phyloP scores from a whole-genome alignment of 169 alveolate genomes.

The Theileria parva region DNA sequence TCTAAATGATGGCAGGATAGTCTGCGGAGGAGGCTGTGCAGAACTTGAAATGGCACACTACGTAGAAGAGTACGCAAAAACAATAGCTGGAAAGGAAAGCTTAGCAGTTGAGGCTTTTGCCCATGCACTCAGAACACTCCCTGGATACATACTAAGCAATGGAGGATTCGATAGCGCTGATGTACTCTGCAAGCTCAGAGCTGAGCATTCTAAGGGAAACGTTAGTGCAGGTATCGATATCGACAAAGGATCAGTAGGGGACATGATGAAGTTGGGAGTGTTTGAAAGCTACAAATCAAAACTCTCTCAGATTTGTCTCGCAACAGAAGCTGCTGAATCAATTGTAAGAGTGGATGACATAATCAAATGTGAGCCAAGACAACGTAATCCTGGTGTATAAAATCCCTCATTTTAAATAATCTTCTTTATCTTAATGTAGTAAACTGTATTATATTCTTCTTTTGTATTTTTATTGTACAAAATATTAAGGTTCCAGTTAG shows the following conservation, averaged over 20 bases:
- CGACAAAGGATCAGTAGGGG: slow-evolving; percentile 89
- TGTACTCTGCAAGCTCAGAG: slow-evolving; percentile 92
- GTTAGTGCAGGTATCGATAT: slow-evolving; percentile 91
- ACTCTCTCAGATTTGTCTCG: slow-evolving; percentile 94
- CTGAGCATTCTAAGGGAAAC: slow-evolving; percentile 92
- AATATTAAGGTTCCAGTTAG: background rate
- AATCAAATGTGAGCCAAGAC: slow-evolving; percentile 98
- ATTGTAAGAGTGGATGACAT: slow-evolving; percentile 98
- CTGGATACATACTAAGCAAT: slow-evolving; percentile 96
- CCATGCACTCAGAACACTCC: slow-evolving; percentile 94
- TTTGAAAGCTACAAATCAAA: slow-evolving; percentile 96
- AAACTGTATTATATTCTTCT: background rate
- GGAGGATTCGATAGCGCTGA: slow-evolving; percentile 99
- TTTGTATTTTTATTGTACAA: background rate
- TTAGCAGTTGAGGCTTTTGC: slow-evolving; percentile 98
- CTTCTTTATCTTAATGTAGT: background rate
- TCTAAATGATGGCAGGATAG: slow-evolving; percentile 87
- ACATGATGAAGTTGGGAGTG: slow-evolving; percentile 93
- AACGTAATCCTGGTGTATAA: slow-evolving; percentile 76
- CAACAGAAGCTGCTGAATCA: slow-evolving; percentile 99
- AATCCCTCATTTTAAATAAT: background rate
- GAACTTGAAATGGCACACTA: slow-evolving; percentile 98
- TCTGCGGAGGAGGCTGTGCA: slow-evolving; percentile 98
- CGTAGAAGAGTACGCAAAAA: slow-evolving; percentile 91
- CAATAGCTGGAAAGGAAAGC: slow-evolving; percentile 94